Conservation (phyloP, 2,329 filamentous ascomycete genomes). For the Calonectria leucothoes region DNA sequence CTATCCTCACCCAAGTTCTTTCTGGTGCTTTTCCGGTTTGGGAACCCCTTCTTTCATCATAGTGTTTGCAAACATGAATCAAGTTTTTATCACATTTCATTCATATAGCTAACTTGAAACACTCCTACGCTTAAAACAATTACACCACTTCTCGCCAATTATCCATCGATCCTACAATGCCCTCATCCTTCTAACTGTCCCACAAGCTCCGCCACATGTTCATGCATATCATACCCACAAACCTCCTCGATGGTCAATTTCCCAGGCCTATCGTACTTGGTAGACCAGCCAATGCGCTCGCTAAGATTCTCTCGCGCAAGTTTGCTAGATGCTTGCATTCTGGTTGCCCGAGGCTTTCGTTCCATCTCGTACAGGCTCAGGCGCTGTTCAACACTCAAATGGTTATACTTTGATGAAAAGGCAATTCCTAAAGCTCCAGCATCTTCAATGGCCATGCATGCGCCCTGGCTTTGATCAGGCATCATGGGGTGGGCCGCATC, state of each 20-base stretch:
- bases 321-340: slow-evolving; percentile 62
- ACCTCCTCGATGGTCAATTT: slow-evolving; percentile 74
- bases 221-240: slow-evolving; percentile 61
- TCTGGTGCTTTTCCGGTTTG: neutral
- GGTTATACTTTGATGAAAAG: slow-evolving; percentile 56
- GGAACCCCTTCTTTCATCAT: neutral
- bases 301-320: slow-evolving; percentile 66
- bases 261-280: slow-evolving; percentile 59
- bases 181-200: neutral
- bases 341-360: slow-evolving; percentile 60
- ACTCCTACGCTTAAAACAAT: neutral
- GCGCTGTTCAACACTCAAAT: slow-evolving; percentile 54
- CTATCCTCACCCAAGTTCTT: neutral
- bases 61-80: neutral
- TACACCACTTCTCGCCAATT: neutral
- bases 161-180: neutral
- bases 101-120: neutral
- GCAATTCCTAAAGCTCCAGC: slow-evolving; percentile 69
- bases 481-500: slow-evolving; percentile 77
- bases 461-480: slow-evolving; percentile 75
- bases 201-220: slow-evolving; percentile 32
- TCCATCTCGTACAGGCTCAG: slow-evolving; percentile 61
- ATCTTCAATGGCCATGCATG: slow-evolving; percentile 75
- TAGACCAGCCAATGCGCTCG: slow-evolving; percentile 42
- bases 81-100: neutral